These are phyloP conservation scores for Suillus americanus DNA, from an alignment of 768 basidiomycete species.

Conservation along the genomic window DNA sequence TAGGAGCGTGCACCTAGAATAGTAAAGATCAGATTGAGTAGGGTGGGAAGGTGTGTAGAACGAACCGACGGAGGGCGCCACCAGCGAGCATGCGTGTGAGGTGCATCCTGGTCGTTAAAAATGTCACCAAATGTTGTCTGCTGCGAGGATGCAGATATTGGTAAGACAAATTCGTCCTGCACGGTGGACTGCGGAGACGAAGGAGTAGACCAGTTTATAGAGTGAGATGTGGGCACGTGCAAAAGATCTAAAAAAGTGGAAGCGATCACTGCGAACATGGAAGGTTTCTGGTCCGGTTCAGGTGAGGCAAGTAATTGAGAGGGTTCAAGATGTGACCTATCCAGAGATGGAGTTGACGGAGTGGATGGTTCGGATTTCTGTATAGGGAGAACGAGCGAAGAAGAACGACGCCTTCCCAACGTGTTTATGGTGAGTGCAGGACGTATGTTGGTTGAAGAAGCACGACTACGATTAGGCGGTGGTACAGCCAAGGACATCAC, in stretches of 20 bases:
- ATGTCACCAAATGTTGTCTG: constrained; percentile 45
- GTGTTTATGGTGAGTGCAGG: constrained; percentile 50
- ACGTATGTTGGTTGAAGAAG: constrained; percentile 59
- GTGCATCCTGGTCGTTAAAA: constrained; percentile 38
- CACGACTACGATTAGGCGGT: constrained; percentile 49
- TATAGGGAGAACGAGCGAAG: constrained; percentile 42
- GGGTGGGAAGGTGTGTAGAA: constrained; percentile 11
- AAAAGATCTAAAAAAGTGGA: constrained; percentile 55
- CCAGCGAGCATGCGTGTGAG: constrained; percentile 27
- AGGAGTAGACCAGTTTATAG: constrained; percentile 42
- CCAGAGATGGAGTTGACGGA: constrained; percentile 9
- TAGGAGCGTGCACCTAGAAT: constrained; percentile 51
- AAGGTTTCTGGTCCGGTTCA: constrained; percentile 25
- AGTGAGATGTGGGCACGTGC: constrained; percentile 42
- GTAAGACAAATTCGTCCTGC: constrained; percentile 49
- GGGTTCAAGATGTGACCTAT: not conserved
- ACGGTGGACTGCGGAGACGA: constrained; percentile 42
- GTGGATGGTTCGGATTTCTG: constrained; percentile 18
- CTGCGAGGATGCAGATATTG: constrained; percentile 52
- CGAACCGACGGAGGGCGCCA: constrained; percentile 37
- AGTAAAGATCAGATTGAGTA: constrained; percentile 12
- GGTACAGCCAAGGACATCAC: constrained; percentile 38
- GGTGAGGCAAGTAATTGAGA: constrained; percentile 10
- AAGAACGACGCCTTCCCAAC: constrained; percentile 56
- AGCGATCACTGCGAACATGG: constrained; percentile 52